Percentiles rank a stretch among this genome's conserved stretches.
Evolutionary conservation across 2,329 filamentous ascomycete genomes (phyloP).

Genomic region (Fusarium heterosporum): DNA sequence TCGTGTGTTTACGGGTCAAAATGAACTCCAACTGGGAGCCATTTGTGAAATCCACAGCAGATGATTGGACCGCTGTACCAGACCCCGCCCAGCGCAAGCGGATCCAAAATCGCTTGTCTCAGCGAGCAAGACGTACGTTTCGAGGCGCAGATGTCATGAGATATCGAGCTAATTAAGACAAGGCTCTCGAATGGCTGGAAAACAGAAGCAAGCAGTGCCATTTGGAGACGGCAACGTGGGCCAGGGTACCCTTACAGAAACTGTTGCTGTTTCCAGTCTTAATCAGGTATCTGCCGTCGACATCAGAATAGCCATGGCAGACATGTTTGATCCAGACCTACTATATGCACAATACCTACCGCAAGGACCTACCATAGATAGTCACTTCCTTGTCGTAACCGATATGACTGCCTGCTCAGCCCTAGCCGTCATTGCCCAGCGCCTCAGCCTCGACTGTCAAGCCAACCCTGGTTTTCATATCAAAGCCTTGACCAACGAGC

Average conservation of each 20-base stretch:
- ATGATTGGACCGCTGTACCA: slow-evolving; percentile 29
- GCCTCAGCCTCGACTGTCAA: slow-evolving; percentile 13
- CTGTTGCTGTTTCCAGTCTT: background rate
- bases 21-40: slow-evolving; percentile 17
- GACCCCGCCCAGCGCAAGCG: slow-evolving; percentile 29
- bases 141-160: fast-evolving
- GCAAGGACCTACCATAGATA: background rate
- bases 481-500: background rate
- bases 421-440: background rate
- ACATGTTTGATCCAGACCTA: background rate
- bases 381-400: slow-evolving; percentile 8
- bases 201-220: background rate
- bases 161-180: fast-evolving
- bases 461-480: background rate
- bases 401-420: slow-evolving; percentile 18
- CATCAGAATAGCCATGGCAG: background rate
- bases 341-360: background rate
- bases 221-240: fast-evolving
- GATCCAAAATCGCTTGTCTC: slow-evolving; percentile 37
- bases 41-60: slow-evolving; percentile 8
- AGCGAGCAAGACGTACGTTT: slow-evolving; percentile 29
- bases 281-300: background rate
- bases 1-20: background rate
- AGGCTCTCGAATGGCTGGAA: background rate
- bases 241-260: fast-evolving